These are phyloP conservation scores for Heteromeles arbutifolia DNA, from an alignment of 306 rosid genomes.

Conservation along the genomic window DNA sequence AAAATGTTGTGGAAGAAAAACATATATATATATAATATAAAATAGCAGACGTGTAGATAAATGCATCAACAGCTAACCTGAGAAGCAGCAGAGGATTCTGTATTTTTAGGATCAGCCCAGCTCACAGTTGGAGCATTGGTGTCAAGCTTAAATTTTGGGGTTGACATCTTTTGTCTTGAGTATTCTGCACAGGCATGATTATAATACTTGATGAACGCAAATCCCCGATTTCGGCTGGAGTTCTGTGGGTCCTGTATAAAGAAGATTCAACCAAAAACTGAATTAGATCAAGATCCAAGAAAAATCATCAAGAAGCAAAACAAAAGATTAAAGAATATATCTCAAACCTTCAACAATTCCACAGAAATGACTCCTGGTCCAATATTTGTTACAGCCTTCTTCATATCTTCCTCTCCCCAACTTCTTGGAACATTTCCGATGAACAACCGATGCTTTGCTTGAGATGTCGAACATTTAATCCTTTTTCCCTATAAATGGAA, in stretches of 20 bases:
- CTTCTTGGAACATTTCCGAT: constrained; percentile 64
- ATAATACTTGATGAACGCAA: constrained; percentile 58
- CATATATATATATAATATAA: neutral
- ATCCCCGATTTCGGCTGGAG: constrained; percentile 52
- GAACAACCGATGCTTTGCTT: constrained; percentile 57
- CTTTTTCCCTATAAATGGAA: constrained; percentile 40
- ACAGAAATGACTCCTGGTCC: constrained; percentile 66
- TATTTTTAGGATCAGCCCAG: constrained; percentile 71
- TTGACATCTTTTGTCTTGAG: constrained; percentile 59
- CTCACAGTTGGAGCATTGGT: constrained; percentile 57
- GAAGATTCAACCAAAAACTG: constrained; percentile 5
- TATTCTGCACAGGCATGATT: constrained; percentile 65
- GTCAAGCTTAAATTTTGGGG: constrained; percentile 58
- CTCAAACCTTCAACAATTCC: constrained; percentile 53
- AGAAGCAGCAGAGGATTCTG: constrained; percentile 48
- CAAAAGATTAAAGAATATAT: neutral
- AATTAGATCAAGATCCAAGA: constrained; percentile 9
- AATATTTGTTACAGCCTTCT: constrained; percentile 35
- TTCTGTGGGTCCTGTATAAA: constrained; percentile 46
- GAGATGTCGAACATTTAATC: constrained; percentile 56
- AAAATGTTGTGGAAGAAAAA: neutral
- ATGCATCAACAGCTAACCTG: constrained; percentile 36
- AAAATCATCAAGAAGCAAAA: neutral
- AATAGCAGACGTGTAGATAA: neutral
- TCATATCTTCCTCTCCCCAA: constrained; percentile 56